phyloP scores from a whole-genome alignment of 768 basidiomycete genomes.

The Clathrus columnatus region DNA sequence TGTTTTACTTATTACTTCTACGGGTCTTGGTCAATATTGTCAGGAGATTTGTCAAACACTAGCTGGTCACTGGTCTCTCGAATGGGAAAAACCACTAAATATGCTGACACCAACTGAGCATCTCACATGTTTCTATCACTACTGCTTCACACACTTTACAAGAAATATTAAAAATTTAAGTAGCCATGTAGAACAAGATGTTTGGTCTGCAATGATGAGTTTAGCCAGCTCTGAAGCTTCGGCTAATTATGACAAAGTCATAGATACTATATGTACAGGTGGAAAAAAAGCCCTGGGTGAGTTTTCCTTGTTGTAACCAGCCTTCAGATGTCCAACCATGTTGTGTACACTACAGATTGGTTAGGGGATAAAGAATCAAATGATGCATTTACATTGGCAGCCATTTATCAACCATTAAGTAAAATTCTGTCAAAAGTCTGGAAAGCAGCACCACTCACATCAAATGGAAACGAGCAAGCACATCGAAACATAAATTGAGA shows the following conservation, averaged over 20 bases:
- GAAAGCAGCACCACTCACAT: slow-evolving; percentile 18
- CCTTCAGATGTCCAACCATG: not conserved
- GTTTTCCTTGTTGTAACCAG: not conserved
- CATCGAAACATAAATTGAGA: slow-evolving; percentile 21
- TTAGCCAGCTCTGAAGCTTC: slow-evolving; percentile 16
- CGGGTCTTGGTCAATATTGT: slow-evolving; percentile 14
- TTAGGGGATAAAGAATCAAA: slow-evolving; percentile 18
- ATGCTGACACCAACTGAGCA: slow-evolving; percentile 21
- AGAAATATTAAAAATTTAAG: slow-evolving; percentile 15
- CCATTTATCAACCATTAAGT: slow-evolving; percentile 19
- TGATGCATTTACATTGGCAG: slow-evolving; percentile 17
- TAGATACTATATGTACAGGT: slow-evolving; percentile 14
- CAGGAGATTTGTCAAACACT: not conserved
- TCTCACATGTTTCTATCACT: slow-evolving; percentile 15
- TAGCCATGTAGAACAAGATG: not conserved
- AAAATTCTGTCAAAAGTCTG: slow-evolving; percentile 22
- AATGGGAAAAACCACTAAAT: slow-evolving; percentile 11
- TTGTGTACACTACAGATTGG: slow-evolving; percentile 21
- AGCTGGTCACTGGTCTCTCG: slow-evolving; percentile 4
- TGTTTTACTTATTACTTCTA: not conserved
- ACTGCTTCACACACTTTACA: slow-evolving; percentile 19
- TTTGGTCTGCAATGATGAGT: slow-evolving; percentile 19
- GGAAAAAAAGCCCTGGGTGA: slow-evolving; percentile 18
- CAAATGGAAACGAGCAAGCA: slow-evolving; percentile 21
- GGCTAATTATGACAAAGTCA: slow-evolving; percentile 11